A percentile compares a stretch with the other conserved stretches of the same genome.
These are phyloP conservation scores for Adansonia madagascariensis DNA, from an alignment of 441 rosid species.

Conservation along the genomic window DNA sequence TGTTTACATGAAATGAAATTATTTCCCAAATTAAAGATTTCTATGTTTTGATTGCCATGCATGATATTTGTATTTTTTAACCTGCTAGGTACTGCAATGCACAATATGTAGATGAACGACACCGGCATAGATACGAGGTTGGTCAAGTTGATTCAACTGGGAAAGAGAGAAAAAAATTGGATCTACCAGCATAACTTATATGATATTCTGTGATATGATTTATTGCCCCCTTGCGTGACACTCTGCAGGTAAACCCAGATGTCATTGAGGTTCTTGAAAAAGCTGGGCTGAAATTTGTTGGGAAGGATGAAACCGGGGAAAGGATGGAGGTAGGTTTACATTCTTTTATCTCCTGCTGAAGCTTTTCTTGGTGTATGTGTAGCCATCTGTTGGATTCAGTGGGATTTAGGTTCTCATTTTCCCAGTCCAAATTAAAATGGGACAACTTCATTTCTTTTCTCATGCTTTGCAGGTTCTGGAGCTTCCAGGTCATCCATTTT, in stretches of 20 bases:
- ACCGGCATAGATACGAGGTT: constrained; percentile 81
- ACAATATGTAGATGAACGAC: constrained; percentile 59
- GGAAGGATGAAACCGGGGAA: constrained; percentile 72
- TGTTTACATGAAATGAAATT: background rate
- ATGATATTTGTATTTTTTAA: constrained; percentile 13
- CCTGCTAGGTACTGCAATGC: constrained; percentile 51
- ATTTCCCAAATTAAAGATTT: background rate
- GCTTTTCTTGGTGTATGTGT: background rate
- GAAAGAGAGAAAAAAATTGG: background rate
- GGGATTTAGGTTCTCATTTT: background rate
- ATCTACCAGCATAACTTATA: constrained; percentile 16
- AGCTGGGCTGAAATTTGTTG: constrained; percentile 71
- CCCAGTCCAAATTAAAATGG: background rate
- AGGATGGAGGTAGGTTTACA: constrained; percentile 59
- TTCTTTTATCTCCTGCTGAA: background rate
- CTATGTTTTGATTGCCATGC: constrained; percentile 1
- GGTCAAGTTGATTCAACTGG: constrained; percentile 27
- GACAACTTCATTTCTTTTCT: constrained; percentile 16
- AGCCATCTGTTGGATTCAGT: background rate
- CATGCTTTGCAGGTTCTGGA: constrained; percentile 54
- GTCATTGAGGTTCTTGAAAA: constrained; percentile 57
- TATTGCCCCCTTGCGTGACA: constrained; percentile 13
- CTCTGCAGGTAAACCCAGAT: constrained; percentile 70
- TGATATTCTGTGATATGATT: constrained; percentile 10
- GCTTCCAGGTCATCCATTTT: constrained; percentile 65